Base-by-base conservation (phyloP, 176 grass and related monocot genomes). In the Lolium rigidum region DNA sequence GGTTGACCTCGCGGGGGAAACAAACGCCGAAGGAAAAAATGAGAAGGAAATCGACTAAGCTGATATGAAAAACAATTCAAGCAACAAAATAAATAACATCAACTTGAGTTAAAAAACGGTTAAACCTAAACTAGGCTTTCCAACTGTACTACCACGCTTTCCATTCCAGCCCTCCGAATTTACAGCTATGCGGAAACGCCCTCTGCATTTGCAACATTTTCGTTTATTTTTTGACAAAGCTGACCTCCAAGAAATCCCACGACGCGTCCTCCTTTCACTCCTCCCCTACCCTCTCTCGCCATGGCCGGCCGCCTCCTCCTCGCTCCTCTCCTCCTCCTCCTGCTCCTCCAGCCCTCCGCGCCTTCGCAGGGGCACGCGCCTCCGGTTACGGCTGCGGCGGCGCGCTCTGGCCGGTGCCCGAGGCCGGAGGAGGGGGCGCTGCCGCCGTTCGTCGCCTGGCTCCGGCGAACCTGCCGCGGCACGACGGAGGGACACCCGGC, bases 251-350 rank as follows among this genome's bases (percentile, higher is more conserved):
- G 61, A 85, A 88, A 85, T 85, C 82, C 66, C 80, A 84, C 68
- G 82, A 84, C 76, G 82, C 81, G 64, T 71, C 58, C 28, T 18
- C 82, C 38, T 43, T 18, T 3, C 72, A 39, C 79, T 72, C 28
- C n/a, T 46, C 76, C 11, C 35, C 7, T 24, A 15, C 16, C 54
- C 46, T 38, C 48, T n/a, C 63, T 76, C 69, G 85, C 81, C 82
- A 91, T 91, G 90, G 64, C 90, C 86, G 70, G 70, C 82, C 71
- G 61, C 71, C 77, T 82, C 78, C 35, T 52, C 60, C 35, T 39
- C 60, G 52, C 61, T 15, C 22, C 66, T 46, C 62, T 79, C 47
- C 80, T 84, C 31, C 49, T 87, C 58, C 70, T 63, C 10, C 16
- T 79, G 5, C 49, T 59, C 5, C 73, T 85, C 15, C 47, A 28